Conservation (phyloP, 225 moss, liverwort and hornwort species). For the Polytrichum formosum region DNA sequence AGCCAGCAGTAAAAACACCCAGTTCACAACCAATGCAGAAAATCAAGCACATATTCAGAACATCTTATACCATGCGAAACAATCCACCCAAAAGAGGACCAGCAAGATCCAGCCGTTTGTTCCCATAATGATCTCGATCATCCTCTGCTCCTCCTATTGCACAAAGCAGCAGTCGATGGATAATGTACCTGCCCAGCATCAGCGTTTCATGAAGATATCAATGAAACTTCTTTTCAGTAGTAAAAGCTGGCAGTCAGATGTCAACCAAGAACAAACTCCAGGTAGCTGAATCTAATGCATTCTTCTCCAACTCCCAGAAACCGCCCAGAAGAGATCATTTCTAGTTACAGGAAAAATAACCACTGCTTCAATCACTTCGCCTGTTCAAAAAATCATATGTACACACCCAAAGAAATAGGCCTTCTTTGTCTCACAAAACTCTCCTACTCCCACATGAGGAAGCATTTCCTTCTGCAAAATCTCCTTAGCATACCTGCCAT, state of each 20-base stretch:
- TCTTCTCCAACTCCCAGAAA: too few species aligned
- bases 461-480: constrained; percentile 99
- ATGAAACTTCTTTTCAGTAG: too few species aligned
- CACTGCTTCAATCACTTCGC: background rate
- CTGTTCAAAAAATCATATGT: background rate
- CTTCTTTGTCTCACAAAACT: constrained; percentile 97
- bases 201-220: background rate
- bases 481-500: constrained; percentile 80
- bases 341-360: background rate
- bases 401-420: constrained; percentile 88
- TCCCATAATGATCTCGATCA: constrained; percentile 99
- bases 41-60: too few species aligned
- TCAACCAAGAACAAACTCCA: too few species aligned
- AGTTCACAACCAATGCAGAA: background rate
- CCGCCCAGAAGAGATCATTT: background rate
- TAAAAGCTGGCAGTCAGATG: too few species aligned
- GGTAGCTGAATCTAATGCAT: too few species aligned
- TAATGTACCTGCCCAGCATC: constrained; percentile 55
- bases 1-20: background rate
- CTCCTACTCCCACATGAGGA: constrained; percentile 96
- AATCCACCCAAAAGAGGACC: constrained; percentile 98
- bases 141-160: constrained; percentile 95
- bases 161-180: constrained; percentile 89
- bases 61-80: constrained; percentile 71
- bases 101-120: constrained; percentile 96